Evolutionary conservation across 176 grass and related monocot species (phyloP), one percentile per base, ranked within the genome.

Genomic region (Bolboschoenus planiculmis): DNA sequence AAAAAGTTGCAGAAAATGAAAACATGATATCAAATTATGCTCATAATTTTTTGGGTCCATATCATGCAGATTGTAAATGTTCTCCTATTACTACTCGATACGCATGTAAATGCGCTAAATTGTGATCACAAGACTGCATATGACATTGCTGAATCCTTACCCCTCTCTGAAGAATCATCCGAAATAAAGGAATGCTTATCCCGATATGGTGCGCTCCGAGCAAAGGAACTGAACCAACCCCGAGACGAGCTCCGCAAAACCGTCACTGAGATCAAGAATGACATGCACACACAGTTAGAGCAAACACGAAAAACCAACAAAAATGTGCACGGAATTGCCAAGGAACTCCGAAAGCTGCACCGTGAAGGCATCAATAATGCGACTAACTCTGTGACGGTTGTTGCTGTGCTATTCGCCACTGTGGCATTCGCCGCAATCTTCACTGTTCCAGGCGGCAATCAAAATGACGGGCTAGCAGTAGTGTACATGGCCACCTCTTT

Each of bases 371-470:
- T 98, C 48, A 98, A 93, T 60, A 98, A 98, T 68, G 95, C 95
- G 33, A 98, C 95, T 0, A 98, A 98, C 68, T 98, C 95, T 61
- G 92, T 98, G 82, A 98, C 95, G 61, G 89, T 98, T 84, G 95
- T 98, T 85, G 92, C 92, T 24, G 92, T 98, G 78, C 90, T 98
- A 62, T 98, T 95, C 82, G 90, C 89, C 35, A 95, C 90, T 0
- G 95, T 98, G 54, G 95, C 95, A 81, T 98, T 98, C 72, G 92
- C 95, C 26, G 90, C 95, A 27, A 98, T 95, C 83, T 98, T 98
- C 68, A 98, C 95, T 0, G 92, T 98, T 78, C 95, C 92, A 63
- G 95, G 95, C 71, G 95, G 92, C 68, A 95, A 92, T 73, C 68
- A 80, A 13, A 48, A 93, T 60, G 65, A 88, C 29, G 95, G 95